Evolutionary conservation across 2,329 filamentous ascomycete species (phyloP).

Genomic region (Scedosporium minutisporum): DNA sequence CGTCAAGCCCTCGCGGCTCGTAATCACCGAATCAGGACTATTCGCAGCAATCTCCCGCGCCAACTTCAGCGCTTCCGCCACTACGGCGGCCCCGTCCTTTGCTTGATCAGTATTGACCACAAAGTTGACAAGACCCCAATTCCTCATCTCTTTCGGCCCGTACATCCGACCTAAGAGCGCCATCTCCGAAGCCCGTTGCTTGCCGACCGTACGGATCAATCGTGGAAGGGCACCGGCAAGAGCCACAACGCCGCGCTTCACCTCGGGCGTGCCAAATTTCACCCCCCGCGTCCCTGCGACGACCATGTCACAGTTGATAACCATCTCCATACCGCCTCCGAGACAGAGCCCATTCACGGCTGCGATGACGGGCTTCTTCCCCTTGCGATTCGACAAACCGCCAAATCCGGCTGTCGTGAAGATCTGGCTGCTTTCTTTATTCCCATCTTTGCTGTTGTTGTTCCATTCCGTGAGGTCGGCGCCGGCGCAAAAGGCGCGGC

Average conservation of each 20-base stretch:
- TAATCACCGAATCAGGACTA: conserved; percentile 67
- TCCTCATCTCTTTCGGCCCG: conserved; percentile 45
- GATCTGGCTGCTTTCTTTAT: neutral
- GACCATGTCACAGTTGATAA: conserved; percentile 63
- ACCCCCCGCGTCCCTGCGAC: conserved; percentile 46
- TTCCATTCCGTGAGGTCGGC: conserved; percentile 60
- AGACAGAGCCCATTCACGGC: conserved; percentile 68
- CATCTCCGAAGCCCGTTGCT: conserved; percentile 62
- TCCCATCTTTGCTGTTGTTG: conserved; percentile 27
- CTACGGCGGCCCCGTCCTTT: conserved; percentile 29
- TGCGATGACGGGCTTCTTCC: conserved; percentile 66
- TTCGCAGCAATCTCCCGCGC: conserved; percentile 53
- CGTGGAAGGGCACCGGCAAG: conserved; percentile 62
- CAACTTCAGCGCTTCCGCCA: conserved; percentile 49
- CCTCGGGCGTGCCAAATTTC: conserved; percentile 61
- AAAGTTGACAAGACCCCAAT: conserved; percentile 63
- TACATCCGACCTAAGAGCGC: conserved; percentile 54
- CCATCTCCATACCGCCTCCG: conserved; percentile 70
- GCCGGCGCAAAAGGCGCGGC: conserved; percentile 58
- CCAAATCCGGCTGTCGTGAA: conserved; percentile 48
- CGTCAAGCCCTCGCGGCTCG: conserved; percentile 61
- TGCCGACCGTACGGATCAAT: conserved; percentile 54
- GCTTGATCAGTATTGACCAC: conserved; percentile 35
- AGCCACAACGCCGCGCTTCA: conserved; percentile 59
- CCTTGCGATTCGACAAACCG: conserved; percentile 53